These are phyloP conservation scores for Fusarium napiforme DNA, from an alignment of 2,329 filamentous ascomycete genomes.

Conservation along the genomic window DNA sequence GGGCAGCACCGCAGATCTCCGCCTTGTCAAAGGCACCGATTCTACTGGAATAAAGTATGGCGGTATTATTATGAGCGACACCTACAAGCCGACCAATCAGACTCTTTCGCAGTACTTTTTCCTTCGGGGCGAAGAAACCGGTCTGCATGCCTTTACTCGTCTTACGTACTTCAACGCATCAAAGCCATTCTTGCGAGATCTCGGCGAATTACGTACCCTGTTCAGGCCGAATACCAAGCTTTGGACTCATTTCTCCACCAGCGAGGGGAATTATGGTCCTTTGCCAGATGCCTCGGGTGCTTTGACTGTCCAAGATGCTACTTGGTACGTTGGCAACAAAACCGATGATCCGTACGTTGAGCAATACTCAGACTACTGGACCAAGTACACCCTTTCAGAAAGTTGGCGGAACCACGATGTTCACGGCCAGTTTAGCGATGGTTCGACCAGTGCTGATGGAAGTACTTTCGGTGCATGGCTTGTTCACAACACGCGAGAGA, in stretches of 20 bases:
- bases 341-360: conserved; percentile 64
- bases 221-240: conserved; percentile 67
- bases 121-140: conserved; percentile 68
- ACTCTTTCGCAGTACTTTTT: conserved; percentile 72
- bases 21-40: conserved; percentile 56
- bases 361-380: conserved; percentile 69
- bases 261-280: conserved; percentile 63
- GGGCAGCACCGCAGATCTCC: conserved; percentile 58
- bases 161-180: conserved; percentile 67
- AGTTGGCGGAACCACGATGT: conserved; percentile 68
- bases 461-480: conserved; percentile 69
- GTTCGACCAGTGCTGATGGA: conserved; percentile 56
- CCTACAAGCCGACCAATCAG: conserved; percentile 66
- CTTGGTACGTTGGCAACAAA: conserved; percentile 67
- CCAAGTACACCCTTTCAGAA: conserved; percentile 70
- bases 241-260: conserved; percentile 70
- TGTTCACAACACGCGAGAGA: conserved; percentile 70
- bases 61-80: conserved; percentile 68
- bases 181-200: conserved; percentile 62
- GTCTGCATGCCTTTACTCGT: conserved; percentile 68
- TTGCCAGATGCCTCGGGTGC: conserved; percentile 51
- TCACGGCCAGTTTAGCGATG: conserved; percentile 59
- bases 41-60: conserved; percentile 61
- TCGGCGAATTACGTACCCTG: conserved; percentile 69
- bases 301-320: conserved; percentile 69